Conservation (phyloP, 1,284 basidiomycete species). For the Cystobasidium sp. region DNA sequence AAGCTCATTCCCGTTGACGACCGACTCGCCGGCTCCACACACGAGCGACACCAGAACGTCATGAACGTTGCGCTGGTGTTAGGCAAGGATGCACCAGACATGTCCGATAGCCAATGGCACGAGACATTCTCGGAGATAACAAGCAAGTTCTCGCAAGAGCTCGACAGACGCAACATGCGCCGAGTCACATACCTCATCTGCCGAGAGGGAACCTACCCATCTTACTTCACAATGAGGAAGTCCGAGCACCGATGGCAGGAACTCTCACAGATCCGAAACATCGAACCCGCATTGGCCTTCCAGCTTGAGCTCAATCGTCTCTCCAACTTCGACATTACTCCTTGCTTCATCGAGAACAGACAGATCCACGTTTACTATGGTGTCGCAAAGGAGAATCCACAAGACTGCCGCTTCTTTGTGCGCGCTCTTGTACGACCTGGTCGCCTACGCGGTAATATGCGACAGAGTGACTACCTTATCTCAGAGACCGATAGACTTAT, state of each 20-base stretch:
- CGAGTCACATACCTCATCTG: constrained; percentile 92
- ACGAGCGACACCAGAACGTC: constrained; percentile 65
- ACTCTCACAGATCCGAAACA: constrained; percentile 95
- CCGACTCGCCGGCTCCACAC: constrained; percentile 65
- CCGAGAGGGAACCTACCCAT: constrained; percentile 86
- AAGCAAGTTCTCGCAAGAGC: constrained; percentile 70
- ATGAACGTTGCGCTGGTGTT: constrained; percentile 89
- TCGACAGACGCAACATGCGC: constrained; percentile 79
- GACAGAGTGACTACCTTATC: constrained; percentile 92
- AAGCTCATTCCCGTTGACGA: constrained; percentile 69
- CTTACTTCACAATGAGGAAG: constrained; percentile 89
- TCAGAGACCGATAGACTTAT: constrained; percentile 97
- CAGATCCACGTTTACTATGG: constrained; percentile 96
- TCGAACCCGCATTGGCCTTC: constrained; percentile 97
- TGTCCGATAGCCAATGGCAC: constrained; percentile 78
- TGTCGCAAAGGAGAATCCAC: constrained; percentile 90
- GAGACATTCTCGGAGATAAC: constrained; percentile 73
- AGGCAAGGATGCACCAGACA: constrained; percentile 74
- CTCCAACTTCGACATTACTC: constrained; percentile 94
- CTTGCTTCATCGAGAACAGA: constrained; percentile 89
- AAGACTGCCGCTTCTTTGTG: constrained; percentile 97
- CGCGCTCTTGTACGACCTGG: constrained; percentile 95
- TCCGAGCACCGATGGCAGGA: constrained; percentile 80
- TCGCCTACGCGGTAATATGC: constrained; percentile 86
- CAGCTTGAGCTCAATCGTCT: constrained; percentile 96